Percentiles rank a stretch among this genome's conserved stretches.
Conservation (phyloP, 1,284 basidiomycete species). For the Apiotrichum laibachii region DNA sequence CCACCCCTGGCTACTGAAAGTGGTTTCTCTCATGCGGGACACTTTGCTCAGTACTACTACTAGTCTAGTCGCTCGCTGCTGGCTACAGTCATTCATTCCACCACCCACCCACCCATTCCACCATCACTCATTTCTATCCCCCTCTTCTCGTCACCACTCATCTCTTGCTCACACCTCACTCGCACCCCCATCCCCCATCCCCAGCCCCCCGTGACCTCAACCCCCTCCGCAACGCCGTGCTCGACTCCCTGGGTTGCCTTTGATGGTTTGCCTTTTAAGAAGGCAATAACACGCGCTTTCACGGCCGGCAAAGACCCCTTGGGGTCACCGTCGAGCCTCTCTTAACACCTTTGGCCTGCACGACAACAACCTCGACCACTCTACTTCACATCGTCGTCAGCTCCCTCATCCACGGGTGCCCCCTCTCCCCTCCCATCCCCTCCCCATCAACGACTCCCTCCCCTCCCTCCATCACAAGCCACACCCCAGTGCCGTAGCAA, state of each 20-base stretch:
- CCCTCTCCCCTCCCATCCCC: background rate
- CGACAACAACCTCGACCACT: background rate
- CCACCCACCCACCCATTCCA: too few relatives aligned
- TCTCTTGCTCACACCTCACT: too few relatives aligned
- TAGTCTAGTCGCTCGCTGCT: too few relatives aligned
- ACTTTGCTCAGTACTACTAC: too few relatives aligned
- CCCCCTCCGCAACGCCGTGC: background rate
- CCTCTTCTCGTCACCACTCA: too few relatives aligned
- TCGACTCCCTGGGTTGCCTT: constrained; percentile 7
- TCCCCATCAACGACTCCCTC: too few relatives aligned
- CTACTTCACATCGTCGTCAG: background rate
- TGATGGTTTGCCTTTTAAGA: constrained; percentile 15
- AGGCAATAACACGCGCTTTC: constrained; percentile 19
- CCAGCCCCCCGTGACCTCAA: background rate
- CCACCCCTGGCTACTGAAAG: too few relatives aligned
- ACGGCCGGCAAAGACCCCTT: constrained; percentile 24
- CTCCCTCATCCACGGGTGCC: background rate
- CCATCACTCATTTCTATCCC: too few relatives aligned
- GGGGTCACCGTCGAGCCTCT: constrained; percentile 25
- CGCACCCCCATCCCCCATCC: background rate
- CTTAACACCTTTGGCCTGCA: background rate
- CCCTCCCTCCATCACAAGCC: too few relatives aligned
- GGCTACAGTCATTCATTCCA: too few relatives aligned
- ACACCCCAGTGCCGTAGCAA: too few relatives aligned
- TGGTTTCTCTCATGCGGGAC: too few relatives aligned